Percentiles rank a stretch among this genome's conserved stretches.
Evolutionary conservation across 1,139 yeast genomes (phyloP).

Genomic region (Candida mesenterica): DNA sequence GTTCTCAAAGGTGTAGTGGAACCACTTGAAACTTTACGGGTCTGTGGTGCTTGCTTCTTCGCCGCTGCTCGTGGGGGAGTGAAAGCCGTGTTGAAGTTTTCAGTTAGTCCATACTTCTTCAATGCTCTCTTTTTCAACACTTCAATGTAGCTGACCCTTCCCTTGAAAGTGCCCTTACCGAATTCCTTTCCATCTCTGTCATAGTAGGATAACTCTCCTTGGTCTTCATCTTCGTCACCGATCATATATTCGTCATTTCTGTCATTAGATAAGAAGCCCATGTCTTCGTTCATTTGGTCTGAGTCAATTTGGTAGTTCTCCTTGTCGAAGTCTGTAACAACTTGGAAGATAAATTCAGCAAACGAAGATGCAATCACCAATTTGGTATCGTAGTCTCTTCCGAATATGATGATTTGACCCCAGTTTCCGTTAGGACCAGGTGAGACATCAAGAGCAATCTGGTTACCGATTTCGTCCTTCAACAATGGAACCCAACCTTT

Average conservation of each 20-base stretch:
- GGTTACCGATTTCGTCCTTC: slow-evolving; percentile 59
- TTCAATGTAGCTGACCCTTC: slow-evolving; percentile 47
- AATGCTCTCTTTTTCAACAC: slow-evolving; percentile 52
- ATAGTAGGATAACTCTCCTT: slow-evolving; percentile 40
- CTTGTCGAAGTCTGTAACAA: slow-evolving; percentile 50
- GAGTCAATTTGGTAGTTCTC: slow-evolving; percentile 54
- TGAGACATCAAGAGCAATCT: slow-evolving; percentile 59
- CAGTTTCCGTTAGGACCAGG: slow-evolving; percentile 61
- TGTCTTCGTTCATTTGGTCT: slow-evolving; percentile 18
- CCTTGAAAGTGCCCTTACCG: slow-evolving; percentile 35
- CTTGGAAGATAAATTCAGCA: slow-evolving; percentile 51
- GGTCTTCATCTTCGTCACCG: slow-evolving; percentile 43
- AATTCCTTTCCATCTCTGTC: slow-evolving; percentile 43
- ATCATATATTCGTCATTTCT: slow-evolving; percentile 45
- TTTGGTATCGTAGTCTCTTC: slow-evolving; percentile 64
- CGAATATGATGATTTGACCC: slow-evolving; percentile 64
- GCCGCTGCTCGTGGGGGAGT: slow-evolving; percentile 32
- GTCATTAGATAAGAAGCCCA: slow-evolving; percentile 22
- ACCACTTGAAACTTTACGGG: slow-evolving; percentile 10
- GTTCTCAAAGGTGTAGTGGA: slow-evolving; percentile 14
- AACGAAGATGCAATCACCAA: slow-evolving; percentile 56
- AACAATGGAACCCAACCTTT: slow-evolving; percentile 62
- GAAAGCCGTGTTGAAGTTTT: slow-evolving; percentile 39
- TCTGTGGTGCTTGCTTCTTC: slow-evolving; percentile 10
- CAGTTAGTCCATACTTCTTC: slow-evolving; percentile 41